phyloP scores from a whole-genome alignment of 768 basidiomycete genomes.

The Panaeolus papilionaceus region DNA sequence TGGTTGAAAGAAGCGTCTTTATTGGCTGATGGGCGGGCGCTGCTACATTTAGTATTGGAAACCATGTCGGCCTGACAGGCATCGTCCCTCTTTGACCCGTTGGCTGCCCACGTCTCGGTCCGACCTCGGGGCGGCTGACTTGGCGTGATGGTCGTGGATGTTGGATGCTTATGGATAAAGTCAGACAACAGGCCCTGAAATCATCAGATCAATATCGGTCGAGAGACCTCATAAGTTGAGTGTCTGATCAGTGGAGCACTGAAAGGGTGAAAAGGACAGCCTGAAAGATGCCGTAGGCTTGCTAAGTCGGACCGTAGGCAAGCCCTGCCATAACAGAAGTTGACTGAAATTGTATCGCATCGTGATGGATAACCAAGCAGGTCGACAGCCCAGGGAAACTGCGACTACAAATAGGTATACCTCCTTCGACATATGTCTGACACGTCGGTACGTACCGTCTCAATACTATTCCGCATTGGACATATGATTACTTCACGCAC shows the following conservation, averaged over 20 bases:
- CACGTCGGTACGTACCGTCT: constrained; percentile 4
- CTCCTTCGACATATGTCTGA: background rate
- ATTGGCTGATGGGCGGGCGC: background rate
- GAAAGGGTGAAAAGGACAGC: background rate
- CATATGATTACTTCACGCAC: constrained; percentile 5
- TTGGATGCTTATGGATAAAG: background rate
- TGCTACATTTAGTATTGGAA: background rate
- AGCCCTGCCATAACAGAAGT: constrained; percentile 4
- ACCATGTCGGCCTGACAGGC: background rate
- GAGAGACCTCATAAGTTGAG: background rate
- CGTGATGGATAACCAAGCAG: background rate
- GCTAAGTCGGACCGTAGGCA: constrained; percentile 11
- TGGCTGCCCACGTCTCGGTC: constrained; percentile 1
- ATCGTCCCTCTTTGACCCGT: background rate
- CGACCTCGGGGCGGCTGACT: constrained; percentile 7
- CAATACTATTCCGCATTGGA: background rate
- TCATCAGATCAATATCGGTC: background rate
- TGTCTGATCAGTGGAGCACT: constrained; percentile 2
- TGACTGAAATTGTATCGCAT: constrained; percentile 1
- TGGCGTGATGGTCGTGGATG: background rate
- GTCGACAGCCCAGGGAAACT: constrained; percentile 12
- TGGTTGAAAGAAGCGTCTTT: background rate
- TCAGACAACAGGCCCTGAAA: background rate
- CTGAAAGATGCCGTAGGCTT: constrained; percentile 10
- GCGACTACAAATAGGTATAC: constrained; percentile 1